phyloP scores from a whole-genome alignment of 2,329 filamentous ascomycete species.

The Blastomyces parvus region DNA sequence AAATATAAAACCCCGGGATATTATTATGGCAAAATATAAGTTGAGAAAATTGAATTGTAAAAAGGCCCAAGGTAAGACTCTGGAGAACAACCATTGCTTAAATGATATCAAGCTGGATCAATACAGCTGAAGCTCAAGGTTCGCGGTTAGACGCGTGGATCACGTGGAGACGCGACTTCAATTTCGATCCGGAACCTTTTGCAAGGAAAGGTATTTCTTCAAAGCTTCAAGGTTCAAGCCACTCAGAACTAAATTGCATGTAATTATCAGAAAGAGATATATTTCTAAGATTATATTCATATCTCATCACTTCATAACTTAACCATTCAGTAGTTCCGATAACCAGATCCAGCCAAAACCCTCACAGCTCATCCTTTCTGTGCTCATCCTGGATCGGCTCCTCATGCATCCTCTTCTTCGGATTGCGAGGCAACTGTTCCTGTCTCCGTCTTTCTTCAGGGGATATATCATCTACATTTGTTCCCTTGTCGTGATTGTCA shows the following conservation, averaged over 20 bases:
- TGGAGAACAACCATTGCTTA: not conserved
- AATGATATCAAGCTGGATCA: not conserved
- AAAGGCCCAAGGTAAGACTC: not conserved
- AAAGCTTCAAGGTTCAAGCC: not conserved
- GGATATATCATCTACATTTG: conserved; percentile 27
- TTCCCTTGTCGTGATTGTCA: conserved; percentile 19
- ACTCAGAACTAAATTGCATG: no score
- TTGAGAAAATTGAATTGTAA: not conserved
- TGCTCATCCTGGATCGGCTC: conserved; percentile 25
- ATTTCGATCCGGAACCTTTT: not conserved
- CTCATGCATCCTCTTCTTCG: conserved; percentile 43
- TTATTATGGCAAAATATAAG: not conserved
- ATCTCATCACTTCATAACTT: conserved; percentile 2
- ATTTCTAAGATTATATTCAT: not conserved
- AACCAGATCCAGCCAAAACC: not conserved
- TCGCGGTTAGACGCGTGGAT: conserved; percentile 4
- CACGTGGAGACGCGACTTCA: conserved; percentile 6
- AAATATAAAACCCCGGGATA: not conserved
- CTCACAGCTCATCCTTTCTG: conserved; percentile 16
- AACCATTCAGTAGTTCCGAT: not conserved
- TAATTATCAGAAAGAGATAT: not conserved
- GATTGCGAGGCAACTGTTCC: conserved; percentile 35
- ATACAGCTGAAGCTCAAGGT: not conserved
- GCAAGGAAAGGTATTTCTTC: not conserved
- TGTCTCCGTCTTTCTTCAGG: conserved; percentile 29